Evolutionary conservation across 2,329 filamentous ascomycete genomes (phyloP).

Genomic region (Piedraia hortae): DNA sequence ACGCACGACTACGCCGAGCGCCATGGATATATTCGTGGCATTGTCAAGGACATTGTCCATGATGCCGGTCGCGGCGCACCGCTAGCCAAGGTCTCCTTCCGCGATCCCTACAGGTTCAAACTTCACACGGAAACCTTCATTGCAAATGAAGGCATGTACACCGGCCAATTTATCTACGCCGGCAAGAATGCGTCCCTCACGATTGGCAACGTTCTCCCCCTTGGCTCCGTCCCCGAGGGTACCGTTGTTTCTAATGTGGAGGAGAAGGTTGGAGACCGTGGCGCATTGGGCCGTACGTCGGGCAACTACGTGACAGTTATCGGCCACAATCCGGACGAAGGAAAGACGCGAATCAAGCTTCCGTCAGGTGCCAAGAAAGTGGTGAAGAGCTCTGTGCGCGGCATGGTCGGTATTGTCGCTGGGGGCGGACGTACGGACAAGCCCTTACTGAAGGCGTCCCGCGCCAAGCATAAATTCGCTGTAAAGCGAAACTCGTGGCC

Average conservation of each 20-base stretch:
- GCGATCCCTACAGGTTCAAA: constrained; percentile 96
- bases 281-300: constrained; percentile 82
- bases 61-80: constrained; percentile 95
- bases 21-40: constrained; percentile 90
- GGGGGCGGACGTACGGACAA: constrained; percentile 99
- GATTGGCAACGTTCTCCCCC: constrained; percentile 90
- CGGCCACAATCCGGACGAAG: constrained; percentile 93
- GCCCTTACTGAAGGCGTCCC: constrained; percentile 95
- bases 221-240: constrained; percentile 89
- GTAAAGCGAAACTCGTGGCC: constrained; percentile 99
- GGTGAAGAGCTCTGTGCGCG: constrained; percentile 67
- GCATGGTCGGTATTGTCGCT: constrained; percentile 98
- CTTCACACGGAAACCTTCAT: constrained; percentile 97
- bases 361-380: constrained; percentile 98
- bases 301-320: constrained; percentile 98
- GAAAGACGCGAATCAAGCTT: constrained; percentile 99
- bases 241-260: constrained; percentile 98
- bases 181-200: constrained; percentile 95
- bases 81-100: constrained; percentile 89
- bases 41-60: constrained; percentile 98
- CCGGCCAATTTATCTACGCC: constrained; percentile 99
- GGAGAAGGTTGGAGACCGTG: constrained; percentile 95
- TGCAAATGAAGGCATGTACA: constrained; percentile 99
- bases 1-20: constrained; percentile 54
- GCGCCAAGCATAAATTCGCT: constrained; percentile 99